Percentiles rank a stretch among this genome's conserved stretches.
Conservation (phyloP, 805 yeast genomes). For the Candida pseudoglaebosa region DNA sequence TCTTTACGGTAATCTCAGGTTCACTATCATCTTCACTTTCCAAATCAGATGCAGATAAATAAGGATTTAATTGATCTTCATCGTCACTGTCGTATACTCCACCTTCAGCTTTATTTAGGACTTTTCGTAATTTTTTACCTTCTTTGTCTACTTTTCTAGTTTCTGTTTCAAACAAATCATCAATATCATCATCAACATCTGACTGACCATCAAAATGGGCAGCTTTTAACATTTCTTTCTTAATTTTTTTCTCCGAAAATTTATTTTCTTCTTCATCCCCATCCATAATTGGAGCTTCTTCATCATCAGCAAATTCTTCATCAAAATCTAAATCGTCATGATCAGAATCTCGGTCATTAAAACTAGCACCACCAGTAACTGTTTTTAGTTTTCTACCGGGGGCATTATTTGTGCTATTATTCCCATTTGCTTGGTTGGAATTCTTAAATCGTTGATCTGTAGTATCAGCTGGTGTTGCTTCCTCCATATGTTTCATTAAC, state of each 20-base stretch:
- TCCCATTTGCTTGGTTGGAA: slow-evolving; percentile 3
- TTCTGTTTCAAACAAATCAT: slow-evolving; percentile 59
- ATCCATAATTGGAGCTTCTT: slow-evolving; percentile 96
- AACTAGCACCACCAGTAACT: slow-evolving; percentile 40
- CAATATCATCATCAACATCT: slow-evolving; percentile 55
- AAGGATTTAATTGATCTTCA: slow-evolving; percentile 58
- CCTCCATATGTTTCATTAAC: slow-evolving; percentile 87
- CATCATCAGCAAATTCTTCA: slow-evolving; percentile 97
- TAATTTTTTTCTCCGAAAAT: slow-evolving; percentile 79
- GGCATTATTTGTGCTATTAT: slow-evolving; percentile 4
- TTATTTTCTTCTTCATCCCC: slow-evolving; percentile 94
- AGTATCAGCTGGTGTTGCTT: slow-evolving; percentile 40
- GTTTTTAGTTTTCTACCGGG: slow-evolving; percentile 30
- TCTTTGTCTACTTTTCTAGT: slow-evolving; percentile 79
- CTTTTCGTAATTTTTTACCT: slow-evolving; percentile 81
- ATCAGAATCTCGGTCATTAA: slow-evolving; percentile 60
- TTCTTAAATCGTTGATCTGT: slow-evolving; percentile 46
- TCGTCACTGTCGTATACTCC: slow-evolving; percentile 84
- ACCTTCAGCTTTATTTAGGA: slow-evolving; percentile 79
- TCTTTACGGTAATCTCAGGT: slow-evolving; percentile 30
- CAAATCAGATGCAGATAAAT: slow-evolving; percentile 52
- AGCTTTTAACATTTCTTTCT: slow-evolving; percentile 80
- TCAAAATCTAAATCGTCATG: slow-evolving; percentile 92
- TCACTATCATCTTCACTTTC: slow-evolving; percentile 57
- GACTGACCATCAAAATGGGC: slow-evolving; percentile 67